Evolutionary conservation across 495 filamentous ascomycete species (phyloP).

Genomic region (Hyaloscypha variabilis): DNA sequence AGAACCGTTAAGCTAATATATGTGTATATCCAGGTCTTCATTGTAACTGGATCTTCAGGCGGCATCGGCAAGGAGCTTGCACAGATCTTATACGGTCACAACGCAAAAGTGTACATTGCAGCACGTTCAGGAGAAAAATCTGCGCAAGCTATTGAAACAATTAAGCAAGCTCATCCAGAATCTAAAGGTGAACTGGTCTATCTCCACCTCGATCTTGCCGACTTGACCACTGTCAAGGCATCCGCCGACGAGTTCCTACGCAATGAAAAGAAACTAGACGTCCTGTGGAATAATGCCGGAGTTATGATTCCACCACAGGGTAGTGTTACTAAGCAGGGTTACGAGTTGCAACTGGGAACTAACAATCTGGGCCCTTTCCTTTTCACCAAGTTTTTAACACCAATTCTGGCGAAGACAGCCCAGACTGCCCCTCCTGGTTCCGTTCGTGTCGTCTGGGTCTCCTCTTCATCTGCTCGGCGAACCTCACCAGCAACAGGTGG

Average conservation of each 20-base stretch:
- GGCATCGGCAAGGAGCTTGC: constrained; percentile 70
- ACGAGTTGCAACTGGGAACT: constrained; percentile 45
- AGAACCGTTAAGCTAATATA: no score
- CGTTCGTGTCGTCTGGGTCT: constrained; percentile 51
- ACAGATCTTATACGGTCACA: constrained; percentile 61
- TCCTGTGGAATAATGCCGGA: constrained; percentile 72
- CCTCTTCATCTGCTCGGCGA: constrained; percentile 36
- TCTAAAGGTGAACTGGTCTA: constrained; percentile 40
- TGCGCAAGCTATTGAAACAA: constrained; percentile 49
- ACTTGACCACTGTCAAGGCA: constrained; percentile 38
- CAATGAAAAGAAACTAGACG: constrained; percentile 47
- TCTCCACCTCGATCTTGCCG: constrained; percentile 46
- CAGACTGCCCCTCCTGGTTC: constrained; percentile 33
- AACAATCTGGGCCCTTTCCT: constrained; percentile 47
- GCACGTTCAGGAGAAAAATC: constrained; percentile 60
- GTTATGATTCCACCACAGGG: constrained; percentile 58
- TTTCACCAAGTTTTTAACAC: constrained; percentile 47
- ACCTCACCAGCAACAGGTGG: constrained; percentile 33
- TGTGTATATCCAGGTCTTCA: constrained; percentile 34
- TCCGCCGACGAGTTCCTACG: constrained; percentile 41
- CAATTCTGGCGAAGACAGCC: constrained; percentile 40
- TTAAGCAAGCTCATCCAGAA: constrained; percentile 35
- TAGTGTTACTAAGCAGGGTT: constrained; percentile 31
- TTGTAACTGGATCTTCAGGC: constrained; percentile 25
- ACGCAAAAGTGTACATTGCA: constrained; percentile 63